These are phyloP conservation scores for Phytophthora uliginosa DNA, from an alignment of 352 stramenopile genomes.

Conservation along the genomic window DNA sequence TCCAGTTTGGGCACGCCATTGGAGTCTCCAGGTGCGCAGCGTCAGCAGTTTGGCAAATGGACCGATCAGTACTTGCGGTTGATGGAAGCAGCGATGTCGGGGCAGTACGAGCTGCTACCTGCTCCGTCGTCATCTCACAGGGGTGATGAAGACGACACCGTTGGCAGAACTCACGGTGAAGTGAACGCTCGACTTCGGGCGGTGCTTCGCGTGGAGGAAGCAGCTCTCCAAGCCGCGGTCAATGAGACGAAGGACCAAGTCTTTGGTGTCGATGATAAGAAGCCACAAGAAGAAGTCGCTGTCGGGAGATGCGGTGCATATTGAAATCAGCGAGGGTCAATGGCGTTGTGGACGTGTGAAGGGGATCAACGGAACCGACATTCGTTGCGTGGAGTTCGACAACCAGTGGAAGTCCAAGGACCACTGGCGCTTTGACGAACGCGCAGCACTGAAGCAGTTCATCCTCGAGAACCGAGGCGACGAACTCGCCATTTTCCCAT, in stretches of 20 bases:
- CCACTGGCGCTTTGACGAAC: slow-evolving; percentile 15
- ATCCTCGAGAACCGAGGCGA: slow-evolving; percentile 47
- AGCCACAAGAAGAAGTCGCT: slow-evolving; percentile 25
- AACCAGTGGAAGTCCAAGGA: not conserved
- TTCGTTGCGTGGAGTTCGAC: slow-evolving; percentile 8
- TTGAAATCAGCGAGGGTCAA: slow-evolving; percentile 12
- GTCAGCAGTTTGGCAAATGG: slow-evolving; percentile 46
- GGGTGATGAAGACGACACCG: not conserved
- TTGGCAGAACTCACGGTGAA: not conserved
- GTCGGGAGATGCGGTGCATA: slow-evolving; percentile 26
- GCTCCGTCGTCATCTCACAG: not conserved
- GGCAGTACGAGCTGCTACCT: slow-evolving; percentile 41
- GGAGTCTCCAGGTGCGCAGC: slow-evolving; percentile 32
- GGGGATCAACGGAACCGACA: slow-evolving; percentile 4
- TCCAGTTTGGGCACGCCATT: slow-evolving; percentile 33
- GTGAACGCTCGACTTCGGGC: slow-evolving; percentile 37
- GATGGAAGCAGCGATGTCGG: slow-evolving; percentile 46
- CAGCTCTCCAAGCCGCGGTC: slow-evolving; percentile 29
- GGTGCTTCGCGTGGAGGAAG: slow-evolving; percentile 41
- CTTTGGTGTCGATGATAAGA: not conserved
- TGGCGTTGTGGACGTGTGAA: slow-evolving; percentile 22
- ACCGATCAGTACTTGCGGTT: slow-evolving; percentile 40
- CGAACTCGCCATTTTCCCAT: slow-evolving; percentile 51
- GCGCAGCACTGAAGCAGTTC: slow-evolving; percentile 31
- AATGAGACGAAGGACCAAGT: slow-evolving; percentile 19